phyloP scores from a whole-genome alignment of 192 early-diverging fungal species.

The Coemansia javaensis region DNA sequence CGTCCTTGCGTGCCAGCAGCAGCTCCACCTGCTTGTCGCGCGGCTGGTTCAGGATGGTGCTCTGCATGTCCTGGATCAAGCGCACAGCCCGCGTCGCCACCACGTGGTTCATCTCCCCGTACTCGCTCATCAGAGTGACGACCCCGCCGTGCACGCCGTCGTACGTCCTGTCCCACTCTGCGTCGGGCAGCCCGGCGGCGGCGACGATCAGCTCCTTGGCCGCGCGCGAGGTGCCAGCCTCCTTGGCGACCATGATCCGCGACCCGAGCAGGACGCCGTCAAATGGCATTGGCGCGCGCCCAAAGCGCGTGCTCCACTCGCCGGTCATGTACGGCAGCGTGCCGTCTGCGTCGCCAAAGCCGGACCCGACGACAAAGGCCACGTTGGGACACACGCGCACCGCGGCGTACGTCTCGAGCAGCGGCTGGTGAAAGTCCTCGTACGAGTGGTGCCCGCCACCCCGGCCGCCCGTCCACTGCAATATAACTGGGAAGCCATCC shows the following conservation, averaged over 20 bases:
- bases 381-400: constrained; percentile 79
- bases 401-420: constrained; percentile 60
- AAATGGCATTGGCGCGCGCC: constrained; percentile 88
- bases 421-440: constrained; percentile 91
- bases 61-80: constrained; percentile 77
- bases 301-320: constrained; percentile 79
- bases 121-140: constrained; percentile 79
- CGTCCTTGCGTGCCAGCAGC: constrained; percentile 66
- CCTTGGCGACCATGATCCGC: constrained; percentile 92
- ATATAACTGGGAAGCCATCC: constrained; percentile 77
- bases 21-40: constrained; percentile 71
- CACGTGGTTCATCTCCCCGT: constrained; percentile 92
- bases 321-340: constrained; percentile 90
- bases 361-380: constrained; percentile 83
- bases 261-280: constrained; percentile 95
- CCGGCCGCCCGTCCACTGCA: constrained; percentile 97
- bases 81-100: constrained; percentile 77
- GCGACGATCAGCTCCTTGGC: constrained; percentile 86
- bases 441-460: constrained; percentile 96
- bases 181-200: constrained; percentile 73
- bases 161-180: constrained; percentile 83
- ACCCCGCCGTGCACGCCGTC: constrained; percentile 72
- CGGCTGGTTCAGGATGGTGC: constrained; percentile 75
- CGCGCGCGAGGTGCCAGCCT: constrained; percentile 67
- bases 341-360: constrained; percentile 82